Evolutionary conservation across 805 yeast genomes (phyloP), one percentile per base, ranked within the genome.

Genomic region (Monosporozyma aerobia): DNA sequence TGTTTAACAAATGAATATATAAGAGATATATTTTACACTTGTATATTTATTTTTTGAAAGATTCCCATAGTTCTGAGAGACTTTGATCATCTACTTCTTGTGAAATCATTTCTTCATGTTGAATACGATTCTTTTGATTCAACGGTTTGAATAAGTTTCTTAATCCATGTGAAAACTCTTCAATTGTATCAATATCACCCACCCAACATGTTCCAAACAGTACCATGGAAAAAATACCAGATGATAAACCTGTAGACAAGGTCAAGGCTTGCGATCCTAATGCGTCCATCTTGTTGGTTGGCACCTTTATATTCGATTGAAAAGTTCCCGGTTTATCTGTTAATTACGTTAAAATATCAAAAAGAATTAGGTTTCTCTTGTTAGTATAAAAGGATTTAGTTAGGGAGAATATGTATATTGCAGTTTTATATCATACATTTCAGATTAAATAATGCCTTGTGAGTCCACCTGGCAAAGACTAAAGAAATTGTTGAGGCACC

Each of bases 241-340:
- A 76, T 2, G 96, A 87, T 16, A 90, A 70, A 47, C 85, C 69
- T 0, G 96, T 80, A 1, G 96, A 95, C 43, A 87, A 83, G 0
- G 84, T 80, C 2, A 90, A 88, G 0, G 97, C 97, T 43, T 82
- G 81, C 35, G 88, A 79, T 1, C 96, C 96, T 65, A 90, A 35
- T 29, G 45, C 29, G 41, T 47, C 32, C 29, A 30, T 40, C 14
- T 39, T 22, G 32, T 14, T 37, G 1, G 9, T 22, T 5, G 43
- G 49, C 10, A 49, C 7, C 41, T 43, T 77, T 61, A 89, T 92
- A 68, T 90, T 90, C 11, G 90, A 88, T 60, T 87, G 90, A 69
- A 87, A 90, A 60, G 82, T 74, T 44, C 77, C 77, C 7, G 97
- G 97, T 5, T 81, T 69, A 60, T 81, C 78, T 71, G 50, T 19